Base-by-base conservation (phyloP, 1,284 basidiomycete genomes). In the Trichosporon inkin region DNA sequence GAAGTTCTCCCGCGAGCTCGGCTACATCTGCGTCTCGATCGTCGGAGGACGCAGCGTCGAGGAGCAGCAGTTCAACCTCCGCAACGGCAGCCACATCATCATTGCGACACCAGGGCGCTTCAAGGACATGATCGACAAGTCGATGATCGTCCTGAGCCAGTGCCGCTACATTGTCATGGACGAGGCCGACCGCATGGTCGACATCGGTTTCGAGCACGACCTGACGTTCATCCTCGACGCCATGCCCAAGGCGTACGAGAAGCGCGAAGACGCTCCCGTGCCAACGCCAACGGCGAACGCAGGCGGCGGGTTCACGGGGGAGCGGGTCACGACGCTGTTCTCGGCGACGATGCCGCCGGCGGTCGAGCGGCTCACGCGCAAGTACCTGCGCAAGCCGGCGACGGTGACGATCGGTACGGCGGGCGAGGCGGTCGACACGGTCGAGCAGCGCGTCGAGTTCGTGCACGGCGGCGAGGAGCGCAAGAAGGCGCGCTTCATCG, bases 101-200 rank as follows among this genome's bases (percentile, higher is more conserved):
- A 97, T 99, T 66, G 96, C 95, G 22, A 99, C 95, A 0, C 96
- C 96, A 2, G 95, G 95, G 79, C 90, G 95, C 78, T 82, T 99
- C 49, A 95, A 96, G 79, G 96, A 99, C 77, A 91, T 97, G 65
- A 88, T 99, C 62, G 95, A 99, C 79, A 86, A 93, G 52, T 92
- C 91, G 74, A 91, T 98, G 53, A 83, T 99, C 36, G 94, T 99
- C 37, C 84, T 99, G 54, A 88, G 88, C 5, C 95, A 99, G 79
- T 98, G 95, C 78, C 90, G 90, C 1, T 99, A 98, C 74, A 87
- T 99, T 56, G 94, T 99, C 65, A 95, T 99, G 92, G 96, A 99
- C 78, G 95, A 99, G 81, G 96, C 96, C 17, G 95, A 99, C 78
- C 86, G 94, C 58, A 98, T 99, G 95, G 92, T 99, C 60, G 88